phyloP scores from a whole-genome alignment of 2,329 filamentous ascomycete genomes.

The Pseudogymnoascus pannorum region DNA sequence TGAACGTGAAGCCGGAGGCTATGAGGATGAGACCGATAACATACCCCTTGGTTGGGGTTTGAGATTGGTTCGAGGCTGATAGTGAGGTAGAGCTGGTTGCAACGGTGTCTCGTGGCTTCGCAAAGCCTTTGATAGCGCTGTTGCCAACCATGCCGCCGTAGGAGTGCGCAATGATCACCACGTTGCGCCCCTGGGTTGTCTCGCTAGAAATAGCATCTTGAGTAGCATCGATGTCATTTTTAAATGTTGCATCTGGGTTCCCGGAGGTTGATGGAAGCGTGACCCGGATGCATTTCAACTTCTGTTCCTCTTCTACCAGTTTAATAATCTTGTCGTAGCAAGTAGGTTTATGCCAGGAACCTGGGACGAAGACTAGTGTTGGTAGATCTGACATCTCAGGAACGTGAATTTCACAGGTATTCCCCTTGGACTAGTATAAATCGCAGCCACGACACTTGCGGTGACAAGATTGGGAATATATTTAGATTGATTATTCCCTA shows the following conservation, averaged over 20 bases:
- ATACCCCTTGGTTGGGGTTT: slow-evolving; percentile 19
- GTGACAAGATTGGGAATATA: neutral
- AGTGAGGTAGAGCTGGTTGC: slow-evolving; percentile 11
- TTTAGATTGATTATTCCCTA: neutral
- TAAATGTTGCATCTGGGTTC: slow-evolving; percentile 30
- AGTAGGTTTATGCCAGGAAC: slow-evolving; percentile 32
- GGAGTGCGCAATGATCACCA: slow-evolving; percentile 37
- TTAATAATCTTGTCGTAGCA: slow-evolving; percentile 32
- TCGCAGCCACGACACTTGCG: neutral
- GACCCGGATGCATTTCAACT: slow-evolving; percentile 28
- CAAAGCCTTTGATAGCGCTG: slow-evolving; percentile 35
- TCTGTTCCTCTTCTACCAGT: slow-evolving; percentile 26
- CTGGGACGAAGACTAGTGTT: slow-evolving; percentile 34
- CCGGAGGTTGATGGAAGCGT: slow-evolving; percentile 30
- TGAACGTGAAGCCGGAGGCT: slow-evolving; percentile 32
- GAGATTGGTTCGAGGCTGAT: slow-evolving; percentile 1
- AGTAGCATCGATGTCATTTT: slow-evolving; percentile 33
- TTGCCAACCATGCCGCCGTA: slow-evolving; percentile 35
- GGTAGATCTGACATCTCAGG: slow-evolving; percentile 18
- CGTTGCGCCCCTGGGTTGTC: slow-evolving; percentile 30
- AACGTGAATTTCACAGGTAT: neutral
- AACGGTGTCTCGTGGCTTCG: slow-evolving; percentile 19
- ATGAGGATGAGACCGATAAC: slow-evolving; percentile 34
- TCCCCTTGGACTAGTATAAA: neutral
- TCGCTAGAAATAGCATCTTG: slow-evolving; percentile 28